Conservation (phyloP, 2,329 filamentous ascomycete species). For the Teratosphaeria nubilosa region DNA sequence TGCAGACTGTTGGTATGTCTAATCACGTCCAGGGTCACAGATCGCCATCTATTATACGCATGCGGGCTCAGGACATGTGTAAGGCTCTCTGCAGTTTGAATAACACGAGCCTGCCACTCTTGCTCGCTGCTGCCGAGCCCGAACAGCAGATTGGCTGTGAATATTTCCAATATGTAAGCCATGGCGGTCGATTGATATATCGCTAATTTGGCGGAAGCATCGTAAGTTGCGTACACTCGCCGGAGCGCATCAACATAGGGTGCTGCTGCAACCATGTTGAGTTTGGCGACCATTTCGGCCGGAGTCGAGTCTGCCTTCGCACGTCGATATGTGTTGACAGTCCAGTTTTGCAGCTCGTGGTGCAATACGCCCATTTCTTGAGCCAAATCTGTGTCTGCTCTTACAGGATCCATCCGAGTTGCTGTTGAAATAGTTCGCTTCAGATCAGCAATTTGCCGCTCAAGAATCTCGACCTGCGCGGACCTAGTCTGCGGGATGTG, state of each 20-base stretch:
- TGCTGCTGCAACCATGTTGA: conserved; percentile 14
- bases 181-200: conserved; percentile 55
- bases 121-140: conserved; percentile 45
- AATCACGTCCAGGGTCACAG: conserved; percentile 51
- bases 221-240: conserved; percentile 44
- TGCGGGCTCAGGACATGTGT: conserved; percentile 25
- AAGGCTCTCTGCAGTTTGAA: conserved; percentile 14
- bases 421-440: conserved; percentile 63
- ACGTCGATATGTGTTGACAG: conserved; percentile 57
- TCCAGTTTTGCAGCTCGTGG: conserved; percentile 65
- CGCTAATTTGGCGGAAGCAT: conserved; percentile 47
- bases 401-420: conserved; percentile 50
- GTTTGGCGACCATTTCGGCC: conserved; percentile 11
- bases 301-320: conserved; percentile 39
- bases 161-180: conserved; percentile 52
- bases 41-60: conserved; percentile 56
- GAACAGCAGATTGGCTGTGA: conserved; percentile 50
- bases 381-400: conserved; percentile 53
- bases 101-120: conserved; percentile 15
- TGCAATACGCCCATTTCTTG: conserved; percentile 50
- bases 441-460: conserved; percentile 53
- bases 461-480: conserved; percentile 11
- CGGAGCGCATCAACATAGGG: conserved; percentile 9
- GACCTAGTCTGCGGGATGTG: neutral
- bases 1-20: conserved; percentile 35